phyloP scores from a whole-genome alignment of 1,284 basidiomycete genomes.

The Marasmius fiardii region DNA sequence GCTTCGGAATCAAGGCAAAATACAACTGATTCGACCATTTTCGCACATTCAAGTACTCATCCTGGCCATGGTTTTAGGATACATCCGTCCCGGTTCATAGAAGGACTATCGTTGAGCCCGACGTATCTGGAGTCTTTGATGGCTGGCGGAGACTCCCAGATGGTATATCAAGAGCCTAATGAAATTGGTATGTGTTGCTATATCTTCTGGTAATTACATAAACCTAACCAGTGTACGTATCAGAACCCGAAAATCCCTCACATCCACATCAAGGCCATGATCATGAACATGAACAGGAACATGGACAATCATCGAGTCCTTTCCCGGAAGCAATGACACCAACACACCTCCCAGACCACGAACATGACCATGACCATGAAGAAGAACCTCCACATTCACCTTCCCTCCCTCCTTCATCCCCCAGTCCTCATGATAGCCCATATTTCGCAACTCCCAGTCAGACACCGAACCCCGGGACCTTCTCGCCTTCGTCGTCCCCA shows the following conservation, averaged over 20 bases:
- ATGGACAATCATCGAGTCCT: too few relatives aligned
- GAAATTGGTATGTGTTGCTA: background rate
- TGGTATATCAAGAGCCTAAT: background rate
- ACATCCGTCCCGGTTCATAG: slow-evolving; percentile 11
- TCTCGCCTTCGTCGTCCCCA: background rate
- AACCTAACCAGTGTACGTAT: too few relatives aligned
- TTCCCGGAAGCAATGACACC: too few relatives aligned
- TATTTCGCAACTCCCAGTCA: background rate
- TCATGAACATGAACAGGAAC: too few relatives aligned
- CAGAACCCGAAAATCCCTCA: too few relatives aligned
- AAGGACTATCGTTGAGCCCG: slow-evolving; percentile 9
- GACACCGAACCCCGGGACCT: background rate
- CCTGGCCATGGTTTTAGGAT: slow-evolving; percentile 5
- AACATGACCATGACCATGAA: background rate
- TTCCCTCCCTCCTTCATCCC: background rate
- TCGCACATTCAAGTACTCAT: background rate
- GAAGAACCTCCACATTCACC: background rate
- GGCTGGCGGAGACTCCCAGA: background rate
- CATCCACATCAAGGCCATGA: too few relatives aligned
- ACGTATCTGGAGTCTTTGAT: slow-evolving; percentile 10
- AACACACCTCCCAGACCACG: background rate
- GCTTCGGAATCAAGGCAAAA: background rate
- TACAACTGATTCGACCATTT: background rate
- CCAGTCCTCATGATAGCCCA: background rate
- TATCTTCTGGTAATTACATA: too few relatives aligned